Percentiles rank a stretch among this genome's conserved stretches.
Conservation (phyloP, 1,139 yeast genomes). For the Hemisphaericaspora xylofermentans region DNA sequence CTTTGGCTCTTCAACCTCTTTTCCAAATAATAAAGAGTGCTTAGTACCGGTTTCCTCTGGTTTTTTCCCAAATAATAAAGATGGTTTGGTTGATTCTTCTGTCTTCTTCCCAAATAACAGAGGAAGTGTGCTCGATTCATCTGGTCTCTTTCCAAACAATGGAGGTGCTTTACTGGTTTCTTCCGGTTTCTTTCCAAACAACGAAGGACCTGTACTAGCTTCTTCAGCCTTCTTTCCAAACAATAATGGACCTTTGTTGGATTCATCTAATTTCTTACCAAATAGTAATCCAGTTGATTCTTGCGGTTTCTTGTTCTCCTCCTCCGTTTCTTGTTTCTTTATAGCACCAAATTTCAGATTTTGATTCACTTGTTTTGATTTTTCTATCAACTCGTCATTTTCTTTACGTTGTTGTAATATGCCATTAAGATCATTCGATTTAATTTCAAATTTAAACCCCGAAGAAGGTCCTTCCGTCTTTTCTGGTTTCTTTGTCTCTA, state of each 20-base stretch:
- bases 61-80: slow-evolving; percentile 5
- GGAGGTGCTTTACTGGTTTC: slow-evolving; percentile 4
- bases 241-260: background rate
- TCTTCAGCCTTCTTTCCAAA: background rate
- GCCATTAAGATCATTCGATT: slow-evolving; percentile 25
- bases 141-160: slow-evolving; percentile 6
- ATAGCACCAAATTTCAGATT: background rate
- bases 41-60: slow-evolving; percentile 6
- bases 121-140: slow-evolving; percentile 6
- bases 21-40: background rate
- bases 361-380: slow-evolving; percentile 4
- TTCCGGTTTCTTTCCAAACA: slow-evolving; percentile 4
- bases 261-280: background rate
- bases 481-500: slow-evolving; percentile 7
- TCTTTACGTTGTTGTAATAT: slow-evolving; percentile 23
- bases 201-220: background rate
- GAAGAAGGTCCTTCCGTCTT: slow-evolving; percentile 31
- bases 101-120: background rate
- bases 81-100: slow-evolving; percentile 4
- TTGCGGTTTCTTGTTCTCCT: background rate
- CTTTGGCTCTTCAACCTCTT: background rate
- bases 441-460: slow-evolving; percentile 38
- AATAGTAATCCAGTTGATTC: background rate
- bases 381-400: slow-evolving; percentile 13
- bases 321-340: background rate